Conservation (phyloP, 2,329 filamentous ascomycete species). For the Talaromyces verruculosus region DNA sequence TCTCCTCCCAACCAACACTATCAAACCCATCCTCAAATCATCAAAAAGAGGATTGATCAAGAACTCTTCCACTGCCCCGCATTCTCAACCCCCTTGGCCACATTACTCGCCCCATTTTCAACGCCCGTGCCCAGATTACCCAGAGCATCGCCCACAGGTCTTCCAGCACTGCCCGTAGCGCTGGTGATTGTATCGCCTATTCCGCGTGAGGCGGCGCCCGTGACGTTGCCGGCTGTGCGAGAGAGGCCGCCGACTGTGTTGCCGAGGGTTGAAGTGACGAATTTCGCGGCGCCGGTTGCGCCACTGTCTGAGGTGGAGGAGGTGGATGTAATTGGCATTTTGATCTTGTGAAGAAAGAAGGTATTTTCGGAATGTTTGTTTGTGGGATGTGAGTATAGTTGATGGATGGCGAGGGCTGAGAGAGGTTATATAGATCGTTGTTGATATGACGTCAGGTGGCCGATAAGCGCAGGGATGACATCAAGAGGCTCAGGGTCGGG, state of each 20-base stretch:
- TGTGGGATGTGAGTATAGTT: too few species aligned
- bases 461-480: background rate
- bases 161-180: conserved; percentile 56
- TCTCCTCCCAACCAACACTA: background rate
- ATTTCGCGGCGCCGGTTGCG: conserved; percentile 54
- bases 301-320: conserved; percentile 33
- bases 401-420: too few species aligned
- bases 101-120: conserved; percentile 51
- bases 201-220: conserved; percentile 58
- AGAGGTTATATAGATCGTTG: background rate
- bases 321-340: background rate
- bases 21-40: background rate
- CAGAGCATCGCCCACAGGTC: conserved; percentile 57
- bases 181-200: conserved; percentile 57
- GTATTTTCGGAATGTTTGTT: too few species aligned
- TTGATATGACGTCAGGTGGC: conserved; percentile 5
- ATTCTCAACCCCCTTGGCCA: conserved; percentile 58
- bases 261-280: conserved; percentile 56
- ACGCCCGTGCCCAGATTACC: conserved; percentile 55
- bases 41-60: background rate
- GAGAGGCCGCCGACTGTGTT: conserved; percentile 57
- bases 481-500: background rate
- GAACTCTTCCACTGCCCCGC: conserved; percentile 54
- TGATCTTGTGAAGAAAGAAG: background rate
- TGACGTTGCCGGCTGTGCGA: conserved; percentile 54